Conservation (phyloP, 257 asterid genomes). For the Verbena officinalis region DNA sequence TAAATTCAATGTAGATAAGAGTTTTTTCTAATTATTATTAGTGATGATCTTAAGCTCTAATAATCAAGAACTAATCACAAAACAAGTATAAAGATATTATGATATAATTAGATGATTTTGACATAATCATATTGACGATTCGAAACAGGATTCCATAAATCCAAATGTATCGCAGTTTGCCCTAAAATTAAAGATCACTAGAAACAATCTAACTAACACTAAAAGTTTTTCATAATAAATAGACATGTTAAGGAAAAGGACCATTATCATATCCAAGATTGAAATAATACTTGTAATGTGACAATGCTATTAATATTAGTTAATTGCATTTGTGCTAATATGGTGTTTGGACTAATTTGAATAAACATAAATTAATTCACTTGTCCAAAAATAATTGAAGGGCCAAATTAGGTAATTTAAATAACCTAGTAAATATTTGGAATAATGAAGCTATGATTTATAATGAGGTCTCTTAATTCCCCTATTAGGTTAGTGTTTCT, state of each 20-base stretch:
- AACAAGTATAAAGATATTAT: too few species aligned
- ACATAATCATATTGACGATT: too few species aligned
- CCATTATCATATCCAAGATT: background rate
- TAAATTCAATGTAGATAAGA: background rate
- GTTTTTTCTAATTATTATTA: background rate
- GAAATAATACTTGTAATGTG: background rate
- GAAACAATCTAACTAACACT: too few species aligned
- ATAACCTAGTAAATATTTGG: constrained; percentile 18
- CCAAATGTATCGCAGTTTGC: too few species aligned
- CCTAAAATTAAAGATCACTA: too few species aligned
- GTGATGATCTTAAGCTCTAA: too few species aligned
- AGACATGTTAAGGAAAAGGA: background rate
- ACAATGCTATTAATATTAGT: background rate
- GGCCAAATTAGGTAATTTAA: background rate
- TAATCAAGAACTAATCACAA: too few species aligned
- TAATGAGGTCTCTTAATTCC: background rate
- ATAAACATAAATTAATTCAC: background rate
- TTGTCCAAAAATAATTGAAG: background rate
- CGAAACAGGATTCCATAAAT: too few species aligned
- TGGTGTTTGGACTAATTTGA: background rate
- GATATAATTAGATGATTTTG: too few species aligned
- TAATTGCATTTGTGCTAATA: background rate
- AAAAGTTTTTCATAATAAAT: too few species aligned
- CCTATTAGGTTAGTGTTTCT: constrained; percentile 6
- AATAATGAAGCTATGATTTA: constrained; percentile 13